Evolutionary conservation across 225 moss, liverwort and hornwort species (phyloP), one percentile per base, ranked within the genome.

Genomic region (Polytrichum commune): DNA sequence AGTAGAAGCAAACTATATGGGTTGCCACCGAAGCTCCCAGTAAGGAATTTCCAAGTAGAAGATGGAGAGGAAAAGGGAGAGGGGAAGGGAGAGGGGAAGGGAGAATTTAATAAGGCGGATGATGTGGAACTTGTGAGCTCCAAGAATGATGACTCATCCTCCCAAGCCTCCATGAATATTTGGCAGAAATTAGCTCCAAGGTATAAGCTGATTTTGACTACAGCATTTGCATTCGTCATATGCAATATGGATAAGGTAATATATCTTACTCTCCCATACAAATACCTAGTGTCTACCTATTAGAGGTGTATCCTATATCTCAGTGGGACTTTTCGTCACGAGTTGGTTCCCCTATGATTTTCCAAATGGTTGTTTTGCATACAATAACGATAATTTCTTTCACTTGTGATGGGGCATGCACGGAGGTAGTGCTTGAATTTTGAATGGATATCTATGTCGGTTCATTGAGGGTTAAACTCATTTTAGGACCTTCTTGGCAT

Each of bases 241-340:
- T 95, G 98, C 85, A 98, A 98, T 84, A 98, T 98, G 98, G 98
- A 98, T 71, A 98, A 98, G 95, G 97, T 98, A 58, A 72, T 65
- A 69, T 26, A 27, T 29, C 24, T 46, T 46, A 46, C 46, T 46
- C 46, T 46, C 46, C 46, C 46, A 46, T 38, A 7, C 46, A 46
- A 3, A 46, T 16, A 46, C 46, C 13, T 46, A 46, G 46, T 46
- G 46, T 46, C 13, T 16, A 3, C 46, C 46, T 46, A 46, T 46
- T 46, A 46, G 46, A 46, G 46, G 13, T 46, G 13, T 46, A 46
- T 46, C 46, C 46, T 46, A 3, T 7, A 46, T 13, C 46, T 46
- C 8, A 35, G 9, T 35, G 35, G 35, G 29, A 29, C 0, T 35
- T 35, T 35, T 33, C 3, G 38, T 38, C 38, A 10, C 38, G 2